phyloP scores from a whole-genome alignment of 306 rosid species.

The Prosopis cineraria region DNA sequence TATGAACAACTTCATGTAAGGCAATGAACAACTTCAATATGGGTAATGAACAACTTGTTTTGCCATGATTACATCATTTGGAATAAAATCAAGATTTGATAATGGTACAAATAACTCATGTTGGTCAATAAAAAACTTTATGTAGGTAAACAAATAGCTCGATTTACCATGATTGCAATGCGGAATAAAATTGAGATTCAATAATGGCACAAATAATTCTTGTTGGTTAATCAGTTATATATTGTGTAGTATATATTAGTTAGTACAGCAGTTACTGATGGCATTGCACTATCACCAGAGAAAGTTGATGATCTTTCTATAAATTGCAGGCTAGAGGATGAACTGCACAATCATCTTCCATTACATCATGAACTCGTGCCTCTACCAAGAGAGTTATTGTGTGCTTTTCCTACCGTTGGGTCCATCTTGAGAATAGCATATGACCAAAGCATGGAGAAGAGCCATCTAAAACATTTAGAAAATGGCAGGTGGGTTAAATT shows the following conservation, averaged over 20 bases:
- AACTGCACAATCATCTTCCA: neutral
- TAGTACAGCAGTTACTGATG: no score
- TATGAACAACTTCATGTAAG: no score
- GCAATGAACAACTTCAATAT: no score
- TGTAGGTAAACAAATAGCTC: no score
- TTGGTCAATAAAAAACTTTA: no score
- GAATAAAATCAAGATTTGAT: no score
- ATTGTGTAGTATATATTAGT: neutral
- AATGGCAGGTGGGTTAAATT: conserved; percentile 62
- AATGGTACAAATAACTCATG: no score
- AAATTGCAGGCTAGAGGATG: neutral
- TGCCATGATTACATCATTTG: no score
- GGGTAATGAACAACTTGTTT: no score
- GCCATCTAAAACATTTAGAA: conserved; percentile 31
- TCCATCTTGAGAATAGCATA: conserved; percentile 52
- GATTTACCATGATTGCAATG: neutral
- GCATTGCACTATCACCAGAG: neutral
- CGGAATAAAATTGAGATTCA: neutral
- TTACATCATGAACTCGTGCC: conserved; percentile 45
- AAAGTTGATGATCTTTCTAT: neutral
- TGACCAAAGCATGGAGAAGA: conserved; percentile 37
- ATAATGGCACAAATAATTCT: no score
- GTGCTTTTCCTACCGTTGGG: conserved; percentile 60
- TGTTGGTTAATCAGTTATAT: neutral
- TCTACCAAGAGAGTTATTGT: conserved; percentile 48